phyloP scores from a whole-genome alignment of 1,284 basidiomycete genomes.

The Heliocybe sulcata region DNA sequence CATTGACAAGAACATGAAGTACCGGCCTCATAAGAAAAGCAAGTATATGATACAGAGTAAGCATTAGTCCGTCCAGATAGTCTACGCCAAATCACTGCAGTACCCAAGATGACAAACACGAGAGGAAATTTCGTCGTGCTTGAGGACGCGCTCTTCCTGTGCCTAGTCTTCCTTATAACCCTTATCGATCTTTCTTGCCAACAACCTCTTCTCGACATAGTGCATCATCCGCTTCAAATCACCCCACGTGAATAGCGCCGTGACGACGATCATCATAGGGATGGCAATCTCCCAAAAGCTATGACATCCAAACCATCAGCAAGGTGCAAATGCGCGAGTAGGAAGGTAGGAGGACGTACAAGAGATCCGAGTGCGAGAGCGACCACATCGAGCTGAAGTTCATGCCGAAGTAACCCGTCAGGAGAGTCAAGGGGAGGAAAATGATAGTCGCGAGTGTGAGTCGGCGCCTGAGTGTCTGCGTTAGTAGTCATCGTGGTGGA shows the following conservation, averaged over 20 bases:
- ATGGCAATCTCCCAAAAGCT: slow-evolving; percentile 67
- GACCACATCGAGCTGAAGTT: slow-evolving; percentile 54
- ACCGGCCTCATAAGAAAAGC: too few relatives aligned
- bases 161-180: not conserved
- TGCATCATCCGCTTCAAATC: slow-evolving; percentile 42
- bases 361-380: slow-evolving; percentile 38
- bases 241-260: slow-evolving; percentile 44
- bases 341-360: slow-evolving; percentile 30
- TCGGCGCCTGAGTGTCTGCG: slow-evolving; percentile 29
- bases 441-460: slow-evolving; percentile 61
- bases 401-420: slow-evolving; percentile 74
- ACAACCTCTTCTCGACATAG: slow-evolving; percentile 34
- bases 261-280: slow-evolving; percentile 50
- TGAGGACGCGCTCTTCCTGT: not conserved
- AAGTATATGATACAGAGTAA: too few relatives aligned
- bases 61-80: too few relatives aligned
- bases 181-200: slow-evolving; percentile 19
- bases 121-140: too few relatives aligned
- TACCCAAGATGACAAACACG: too few relatives aligned
- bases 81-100: too few relatives aligned
- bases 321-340: not conserved
- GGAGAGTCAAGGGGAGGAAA: slow-evolving; percentile 60
- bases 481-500: slow-evolving; percentile 1
- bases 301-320: not conserved
- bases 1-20: too few relatives aligned